phyloP scores from a whole-genome alignment of 495 filamentous ascomycete genomes.

The Massariosphaeria phaeospora region DNA sequence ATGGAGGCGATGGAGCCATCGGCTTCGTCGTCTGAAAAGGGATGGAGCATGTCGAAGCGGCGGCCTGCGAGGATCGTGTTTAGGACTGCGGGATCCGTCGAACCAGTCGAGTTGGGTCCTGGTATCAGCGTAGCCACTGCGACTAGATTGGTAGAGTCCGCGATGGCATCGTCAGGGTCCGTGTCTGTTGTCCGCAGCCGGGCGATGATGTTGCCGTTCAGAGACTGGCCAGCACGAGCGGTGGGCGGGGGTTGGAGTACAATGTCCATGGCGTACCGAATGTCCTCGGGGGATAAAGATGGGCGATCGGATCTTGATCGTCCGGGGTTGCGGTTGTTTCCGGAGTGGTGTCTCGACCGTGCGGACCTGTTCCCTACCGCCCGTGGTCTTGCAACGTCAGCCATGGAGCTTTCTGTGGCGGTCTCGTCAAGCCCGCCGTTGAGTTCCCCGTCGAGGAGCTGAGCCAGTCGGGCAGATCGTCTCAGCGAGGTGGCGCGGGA shows the following conservation, averaged over 20 bases:
- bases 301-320: conserved; percentile 9
- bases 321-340: conserved; percentile 2
- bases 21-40: conserved; percentile 27
- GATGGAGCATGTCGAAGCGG: conserved; percentile 27
- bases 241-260: conserved; percentile 26
- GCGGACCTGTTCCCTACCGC: conserved; percentile 25
- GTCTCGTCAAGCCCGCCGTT: conserved; percentile 3
- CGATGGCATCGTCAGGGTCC: conserved; percentile 19
- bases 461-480: conserved; percentile 29
- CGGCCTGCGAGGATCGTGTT: conserved; percentile 23
- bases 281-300: conserved; percentile 21
- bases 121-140: conserved; percentile 25
- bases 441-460: conserved; percentile 15
- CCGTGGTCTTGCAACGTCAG: conserved; percentile 31
- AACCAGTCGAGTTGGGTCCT: conserved; percentile 19
- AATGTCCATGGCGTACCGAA: conserved; percentile 30
- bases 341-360: conserved; percentile 16
- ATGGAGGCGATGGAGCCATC: conserved; percentile 15
- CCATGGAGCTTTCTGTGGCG: conserved; percentile 20
- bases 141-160: conserved; percentile 26
- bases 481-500: conserved; percentile 2
- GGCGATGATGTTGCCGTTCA: conserved; percentile 19
- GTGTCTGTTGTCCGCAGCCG: conserved; percentile 19
- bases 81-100: conserved; percentile 15
- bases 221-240: conserved; percentile 13